phyloP scores from a whole-genome alignment of 108 stramenopile genomes.

The Fragilariopsis cylindrus region DNA sequence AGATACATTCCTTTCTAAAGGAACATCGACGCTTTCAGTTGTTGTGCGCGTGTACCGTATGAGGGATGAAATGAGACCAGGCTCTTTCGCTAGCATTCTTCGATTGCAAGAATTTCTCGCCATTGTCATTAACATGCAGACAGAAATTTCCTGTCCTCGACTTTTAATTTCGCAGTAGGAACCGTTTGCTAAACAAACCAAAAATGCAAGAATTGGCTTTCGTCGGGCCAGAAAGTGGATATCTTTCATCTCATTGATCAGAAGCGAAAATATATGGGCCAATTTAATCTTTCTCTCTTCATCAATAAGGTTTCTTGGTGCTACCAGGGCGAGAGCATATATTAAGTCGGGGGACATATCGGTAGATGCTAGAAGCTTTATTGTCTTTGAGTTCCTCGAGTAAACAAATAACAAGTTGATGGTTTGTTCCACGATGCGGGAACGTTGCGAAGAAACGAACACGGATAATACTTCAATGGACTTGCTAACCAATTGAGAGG shows the following conservation, averaged over 20 bases:
- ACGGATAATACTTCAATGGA: background rate
- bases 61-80: conserved; percentile 30
- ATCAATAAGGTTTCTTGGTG: background rate
- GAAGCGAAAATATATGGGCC: background rate
- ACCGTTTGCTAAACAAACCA: conserved; percentile 5
- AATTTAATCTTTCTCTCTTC: conserved; percentile 9
- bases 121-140: conserved; percentile 16
- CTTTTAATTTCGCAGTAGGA: background rate
- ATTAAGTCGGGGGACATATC: background rate
- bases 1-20: conserved; percentile 7
- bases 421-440: background rate
- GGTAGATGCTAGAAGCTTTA: background rate
- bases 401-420: background rate
- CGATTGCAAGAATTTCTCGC: conserved; percentile 34
- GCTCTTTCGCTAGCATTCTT: conserved; percentile 30
- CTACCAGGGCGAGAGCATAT: background rate
- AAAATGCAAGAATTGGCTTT: conserved; percentile 5
- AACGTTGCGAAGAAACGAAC: background rate
- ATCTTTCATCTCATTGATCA: conserved; percentile 1
- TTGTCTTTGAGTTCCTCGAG: background rate
- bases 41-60: conserved; percentile 28
- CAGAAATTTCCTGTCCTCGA: conserved; percentile 11
- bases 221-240: conserved; percentile 7
- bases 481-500: background rate
- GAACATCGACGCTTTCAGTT: background rate